These are phyloP conservation scores for Mrakia frigida DNA, from an alignment of 768 basidiomycete species.

Conservation along the genomic window DNA sequence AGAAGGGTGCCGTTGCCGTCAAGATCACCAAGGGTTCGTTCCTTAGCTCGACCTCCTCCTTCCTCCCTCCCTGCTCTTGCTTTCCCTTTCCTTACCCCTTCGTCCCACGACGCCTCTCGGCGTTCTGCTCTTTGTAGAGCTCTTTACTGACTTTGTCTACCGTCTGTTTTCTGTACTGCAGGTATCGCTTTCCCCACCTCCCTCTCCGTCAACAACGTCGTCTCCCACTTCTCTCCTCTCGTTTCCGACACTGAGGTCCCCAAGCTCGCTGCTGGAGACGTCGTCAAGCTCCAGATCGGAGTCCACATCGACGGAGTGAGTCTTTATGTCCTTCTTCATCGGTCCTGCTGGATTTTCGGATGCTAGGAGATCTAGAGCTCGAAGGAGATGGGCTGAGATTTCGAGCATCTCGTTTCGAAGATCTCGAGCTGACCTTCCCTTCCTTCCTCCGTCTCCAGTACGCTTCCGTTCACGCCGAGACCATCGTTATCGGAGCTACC, in stretches of 20 bases:
- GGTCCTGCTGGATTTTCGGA: background rate
- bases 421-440: background rate
- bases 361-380: background rate
- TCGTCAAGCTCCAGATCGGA: constrained; percentile 93
- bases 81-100: background rate
- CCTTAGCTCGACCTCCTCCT: background rate
- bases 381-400: background rate
- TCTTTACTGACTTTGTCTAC: too few species aligned
- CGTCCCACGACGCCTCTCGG: background rate
- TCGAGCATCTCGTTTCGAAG: background rate
- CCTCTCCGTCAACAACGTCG: constrained; percentile 89
- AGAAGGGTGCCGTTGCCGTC: constrained; percentile 43
- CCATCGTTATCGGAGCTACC: constrained; percentile 78
- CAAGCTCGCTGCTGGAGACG: constrained; percentile 60
- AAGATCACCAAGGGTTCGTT: constrained; percentile 77
- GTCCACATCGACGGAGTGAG: constrained; percentile 85
- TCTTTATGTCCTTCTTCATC: background rate
- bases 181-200: constrained; percentile 92
- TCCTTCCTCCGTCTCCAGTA: constrained; percentile 46
- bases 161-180: constrained; percentile 39
- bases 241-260: constrained; percentile 56
- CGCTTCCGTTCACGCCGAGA: constrained; percentile 88
- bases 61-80: background rate
- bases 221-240: constrained; percentile 95
- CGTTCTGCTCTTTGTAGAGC: too few species aligned